Conservation (phyloP, 164 flowering plant species). For the Chimonanthus praecox region DNA sequence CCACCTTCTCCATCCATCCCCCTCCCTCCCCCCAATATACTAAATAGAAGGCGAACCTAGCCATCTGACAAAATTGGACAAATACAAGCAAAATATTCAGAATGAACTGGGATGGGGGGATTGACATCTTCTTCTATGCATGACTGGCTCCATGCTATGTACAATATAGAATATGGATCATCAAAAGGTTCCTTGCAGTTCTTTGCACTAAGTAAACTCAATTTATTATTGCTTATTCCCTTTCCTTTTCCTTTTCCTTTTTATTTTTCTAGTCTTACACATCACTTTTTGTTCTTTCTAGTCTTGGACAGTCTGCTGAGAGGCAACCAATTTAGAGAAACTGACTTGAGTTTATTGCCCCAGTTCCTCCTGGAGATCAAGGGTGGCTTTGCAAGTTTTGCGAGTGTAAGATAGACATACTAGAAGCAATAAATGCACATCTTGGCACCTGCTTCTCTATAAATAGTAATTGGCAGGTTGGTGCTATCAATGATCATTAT, state of each 20-base stretch:
- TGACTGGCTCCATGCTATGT: too few species aligned
- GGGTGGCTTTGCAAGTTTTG: conserved; percentile 95
- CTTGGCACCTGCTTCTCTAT: conserved; percentile 69
- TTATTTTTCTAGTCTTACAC: background rate
- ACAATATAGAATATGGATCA: too few species aligned
- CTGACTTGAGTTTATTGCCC: conserved; percentile 12
- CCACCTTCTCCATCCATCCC: too few species aligned
- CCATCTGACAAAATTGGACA: too few species aligned
- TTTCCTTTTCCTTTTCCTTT: background rate
- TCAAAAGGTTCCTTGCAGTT: background rate
- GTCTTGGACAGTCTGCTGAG: background rate
- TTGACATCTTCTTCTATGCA: too few species aligned
- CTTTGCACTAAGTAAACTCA: background rate
- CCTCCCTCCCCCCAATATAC: too few species aligned
- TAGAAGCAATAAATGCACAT: conserved; percentile 87
- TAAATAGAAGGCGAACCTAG: too few species aligned
- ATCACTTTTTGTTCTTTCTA: background rate
- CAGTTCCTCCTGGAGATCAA: conserved; percentile 93
- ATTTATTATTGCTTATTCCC: background rate
- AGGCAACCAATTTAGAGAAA: background rate
- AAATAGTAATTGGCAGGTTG: conserved; percentile 78
- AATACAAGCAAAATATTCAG: too few species aligned
- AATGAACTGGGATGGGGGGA: too few species aligned
- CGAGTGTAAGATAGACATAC: conserved; percentile 80
- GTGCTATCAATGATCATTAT: background rate